These are phyloP conservation scores for Stygiomarasmius scandens DNA, from an alignment of 1,284 basidiomycete genomes.

Conservation along the genomic window DNA sequence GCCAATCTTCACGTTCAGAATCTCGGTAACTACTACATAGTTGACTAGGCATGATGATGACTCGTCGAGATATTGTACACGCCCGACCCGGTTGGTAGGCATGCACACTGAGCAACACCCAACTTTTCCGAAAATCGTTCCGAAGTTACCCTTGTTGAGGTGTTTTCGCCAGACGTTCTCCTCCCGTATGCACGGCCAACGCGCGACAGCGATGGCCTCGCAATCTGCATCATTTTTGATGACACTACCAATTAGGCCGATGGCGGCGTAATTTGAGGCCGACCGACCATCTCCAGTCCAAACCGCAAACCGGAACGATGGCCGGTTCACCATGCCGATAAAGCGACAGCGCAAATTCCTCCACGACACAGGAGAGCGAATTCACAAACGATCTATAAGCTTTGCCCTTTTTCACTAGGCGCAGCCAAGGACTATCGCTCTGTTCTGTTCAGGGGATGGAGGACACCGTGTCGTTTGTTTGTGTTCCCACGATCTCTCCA, in stretches of 20 bases:
- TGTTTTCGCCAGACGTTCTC: conserved; percentile 3
- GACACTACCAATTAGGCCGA: neutral
- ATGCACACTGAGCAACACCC: neutral
- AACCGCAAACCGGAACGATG: no score
- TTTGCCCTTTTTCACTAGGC: no score
- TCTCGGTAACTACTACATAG: conserved; percentile 6
- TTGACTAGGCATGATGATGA: neutral
- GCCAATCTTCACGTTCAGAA: neutral
- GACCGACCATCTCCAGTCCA: neutral
- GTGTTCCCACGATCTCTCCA: no score
- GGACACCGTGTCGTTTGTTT: no score
- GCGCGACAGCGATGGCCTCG: conserved; percentile 2
- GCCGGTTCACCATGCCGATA: no score
- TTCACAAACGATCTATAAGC: no score
- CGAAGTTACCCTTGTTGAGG: conserved; percentile 6
- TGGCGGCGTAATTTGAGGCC: neutral
- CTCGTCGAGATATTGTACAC: conserved; percentile 10
- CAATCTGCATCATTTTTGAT: conserved; percentile 11
- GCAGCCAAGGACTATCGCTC: no score
- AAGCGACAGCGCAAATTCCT: no score
- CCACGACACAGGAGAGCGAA: no score
- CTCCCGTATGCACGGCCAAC: neutral
- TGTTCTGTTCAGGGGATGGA: no score
- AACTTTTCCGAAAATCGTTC: neutral
- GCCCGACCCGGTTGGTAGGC: neutral